Evolutionary conservation across 2,329 filamentous ascomycete genomes (phyloP).

Genomic region (Ceratocystis ficicola): DNA sequence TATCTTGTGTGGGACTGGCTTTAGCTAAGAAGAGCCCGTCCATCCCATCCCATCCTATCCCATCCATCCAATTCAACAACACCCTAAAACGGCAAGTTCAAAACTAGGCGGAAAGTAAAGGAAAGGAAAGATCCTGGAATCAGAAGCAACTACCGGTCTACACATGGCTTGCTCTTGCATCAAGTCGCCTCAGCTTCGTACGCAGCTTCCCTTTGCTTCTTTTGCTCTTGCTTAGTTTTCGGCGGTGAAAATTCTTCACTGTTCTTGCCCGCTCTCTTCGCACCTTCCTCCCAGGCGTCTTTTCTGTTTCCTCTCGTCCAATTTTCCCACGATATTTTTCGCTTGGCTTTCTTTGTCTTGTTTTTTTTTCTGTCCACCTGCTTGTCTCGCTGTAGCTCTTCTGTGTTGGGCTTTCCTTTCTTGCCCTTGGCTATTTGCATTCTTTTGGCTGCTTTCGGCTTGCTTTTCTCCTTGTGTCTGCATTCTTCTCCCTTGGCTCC

Average conservation of each 20-base stretch:
- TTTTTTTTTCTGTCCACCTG: not conserved
- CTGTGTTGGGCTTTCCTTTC: not conserved
- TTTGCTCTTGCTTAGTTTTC: constrained; percentile 1
- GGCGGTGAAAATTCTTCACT: constrained; percentile 6
- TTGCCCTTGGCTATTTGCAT: not conserved
- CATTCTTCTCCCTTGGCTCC: not conserved
- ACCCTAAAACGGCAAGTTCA: constrained; percentile 7
- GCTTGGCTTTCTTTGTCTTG: not conserved
- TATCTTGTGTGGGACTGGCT: not conserved
- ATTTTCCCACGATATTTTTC: not conserved
- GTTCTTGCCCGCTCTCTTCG: constrained; percentile 4
- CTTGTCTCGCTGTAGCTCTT: not conserved
- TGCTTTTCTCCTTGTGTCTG: not conserved
- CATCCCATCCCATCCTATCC: not conserved
- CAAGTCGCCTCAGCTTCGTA: constrained; percentile 1
- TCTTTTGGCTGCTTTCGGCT: not conserved
- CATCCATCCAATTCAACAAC: constrained; percentile 1
- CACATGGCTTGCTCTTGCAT: constrained; percentile 8
- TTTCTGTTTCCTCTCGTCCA: not conserved
- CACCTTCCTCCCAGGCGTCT: not conserved
- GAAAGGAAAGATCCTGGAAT: constrained; percentile 44
- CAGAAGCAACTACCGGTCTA: constrained; percentile 12
- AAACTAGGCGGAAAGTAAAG: constrained; percentile 30
- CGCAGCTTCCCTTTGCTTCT: constrained; percentile 10
- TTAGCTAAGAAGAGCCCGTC: not conserved